A percentile compares a stretch with the other conserved stretches of the same genome.
These are phyloP conservation scores for Aspergillus calidoustus DNA, from an alignment of 2,329 filamentous ascomycete species.

Conservation along the genomic window DNA sequence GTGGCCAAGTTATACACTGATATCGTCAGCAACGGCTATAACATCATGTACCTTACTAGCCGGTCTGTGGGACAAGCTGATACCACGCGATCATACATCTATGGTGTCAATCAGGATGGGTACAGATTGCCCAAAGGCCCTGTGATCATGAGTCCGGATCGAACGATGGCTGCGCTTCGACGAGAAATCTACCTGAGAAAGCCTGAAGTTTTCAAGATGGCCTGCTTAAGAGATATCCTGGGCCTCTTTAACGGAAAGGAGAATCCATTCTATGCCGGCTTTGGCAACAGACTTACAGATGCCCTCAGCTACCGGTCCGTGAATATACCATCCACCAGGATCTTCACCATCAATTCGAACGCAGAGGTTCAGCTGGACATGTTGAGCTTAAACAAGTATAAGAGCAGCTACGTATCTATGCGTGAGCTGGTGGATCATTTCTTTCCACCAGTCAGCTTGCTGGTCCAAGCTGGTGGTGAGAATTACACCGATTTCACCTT, in stretches of 20 bases:
- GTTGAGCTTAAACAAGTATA: conserved; percentile 88
- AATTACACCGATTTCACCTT: conserved; percentile 97
- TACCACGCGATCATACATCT: conserved; percentile 84
- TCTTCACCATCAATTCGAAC: conserved; percentile 98
- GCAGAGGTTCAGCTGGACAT: conserved; percentile 93
- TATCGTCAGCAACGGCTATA: conserved; percentile 94
- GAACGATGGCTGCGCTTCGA: conserved; percentile 89
- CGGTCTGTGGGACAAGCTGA: conserved; percentile 93
- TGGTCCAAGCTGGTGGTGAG: conserved; percentile 88
- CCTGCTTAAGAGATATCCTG: conserved; percentile 91
- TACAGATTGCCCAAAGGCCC: conserved; percentile 86
- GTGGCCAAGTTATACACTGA: conserved; percentile 98
- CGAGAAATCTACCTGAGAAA: conserved; percentile 94
- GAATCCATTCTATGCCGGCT: conserved; percentile 94
- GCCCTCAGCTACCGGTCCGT: conserved; percentile 95
- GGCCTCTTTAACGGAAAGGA: conserved; percentile 77
- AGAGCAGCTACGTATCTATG: conserved; percentile 96
- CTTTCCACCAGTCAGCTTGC: conserved; percentile 86
- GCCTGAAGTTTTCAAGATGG: conserved; percentile 99
- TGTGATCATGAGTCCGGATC: conserved; percentile 91
- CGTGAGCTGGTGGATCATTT: conserved; percentile 97
- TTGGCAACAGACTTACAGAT: conserved; percentile 94
- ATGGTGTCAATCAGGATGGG: conserved; percentile 85
- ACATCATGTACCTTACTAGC: conserved; percentile 97
- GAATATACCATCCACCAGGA: conserved; percentile 89